Evolutionary conservation across 345 rosid species (phyloP), one percentile per base, ranked within the genome.

Genomic region (Xanthoceras sorbifolium): DNA sequence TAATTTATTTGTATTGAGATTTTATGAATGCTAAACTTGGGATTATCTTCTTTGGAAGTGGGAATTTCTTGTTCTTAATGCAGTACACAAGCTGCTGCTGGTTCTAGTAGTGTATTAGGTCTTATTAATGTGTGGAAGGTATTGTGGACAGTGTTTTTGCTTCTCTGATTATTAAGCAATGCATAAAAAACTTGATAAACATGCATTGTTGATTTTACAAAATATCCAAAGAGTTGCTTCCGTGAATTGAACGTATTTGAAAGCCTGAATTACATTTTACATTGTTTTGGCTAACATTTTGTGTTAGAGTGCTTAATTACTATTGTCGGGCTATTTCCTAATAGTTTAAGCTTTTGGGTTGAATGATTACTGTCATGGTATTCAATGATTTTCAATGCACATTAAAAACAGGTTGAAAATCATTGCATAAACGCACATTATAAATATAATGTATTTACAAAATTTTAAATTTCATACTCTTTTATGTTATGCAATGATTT

Each of bases 81-180:
- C 59, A 26, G 22, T 48, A 26, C 31, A 25, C 15, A 52, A 50
- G 46, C 1, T 69, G 36, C 34, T 69, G 4, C 2, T 48, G 57
- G 55, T 28, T 50, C 40, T 69, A 29, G 28, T 22, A 18, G 61
- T 9, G 14, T 48, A 20, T 50, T 50, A 28, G 5, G 28, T 40
- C 25, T 23, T 6, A 29, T 15, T 8, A 28, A 12, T 22, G 14
- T 1, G 15, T 29, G 28, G 40, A 70, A 69, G 17, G 23, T 67
- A 40, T 46, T 42, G 52, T 52, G 9, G 60, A 48, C 60, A 22
- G 15, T 50, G 23, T 25, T 69, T 48, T 48, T 69, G 60, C 60
- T 48, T 69, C 61, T 69, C 9, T 28, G 38, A 48, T 55, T 46
- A 29, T 18, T 29, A 69, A 69, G 40, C 73, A 18, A 20, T 69